Conservation (phyloP, 2,329 filamentous ascomycete genomes). For the Sclerotinia subarctica region DNA sequence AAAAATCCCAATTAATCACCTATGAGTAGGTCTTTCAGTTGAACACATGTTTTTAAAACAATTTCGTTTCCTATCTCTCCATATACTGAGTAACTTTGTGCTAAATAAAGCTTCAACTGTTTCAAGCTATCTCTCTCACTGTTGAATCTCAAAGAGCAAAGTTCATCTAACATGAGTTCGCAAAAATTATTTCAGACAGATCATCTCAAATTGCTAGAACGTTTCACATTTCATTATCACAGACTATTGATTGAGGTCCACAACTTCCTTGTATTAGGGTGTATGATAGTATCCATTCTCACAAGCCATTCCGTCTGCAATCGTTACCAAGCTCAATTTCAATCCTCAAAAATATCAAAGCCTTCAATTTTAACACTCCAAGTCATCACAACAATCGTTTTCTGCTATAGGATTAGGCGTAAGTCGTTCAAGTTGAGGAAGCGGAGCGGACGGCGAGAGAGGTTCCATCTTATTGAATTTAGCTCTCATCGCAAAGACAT, state of each 20-base stretch:
- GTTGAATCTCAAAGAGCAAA: background rate
- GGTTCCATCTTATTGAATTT: constrained; percentile 13
- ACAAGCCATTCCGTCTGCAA: background rate
- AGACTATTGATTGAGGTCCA: background rate
- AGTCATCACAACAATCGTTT: background rate
- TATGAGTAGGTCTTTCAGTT: background rate
- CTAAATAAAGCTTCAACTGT: background rate
- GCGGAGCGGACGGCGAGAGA: background rate
- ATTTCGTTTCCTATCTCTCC: background rate
- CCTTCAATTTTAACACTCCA: background rate
- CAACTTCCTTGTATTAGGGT: background rate
- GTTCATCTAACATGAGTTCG: background rate
- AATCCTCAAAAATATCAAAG: background rate
- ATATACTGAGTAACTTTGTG: background rate
- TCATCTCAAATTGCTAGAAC: background rate
- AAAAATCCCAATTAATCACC: background rate
- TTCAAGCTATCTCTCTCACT: too few relatives aligned
- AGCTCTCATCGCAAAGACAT: constrained; percentile 12
- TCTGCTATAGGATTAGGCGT: background rate
- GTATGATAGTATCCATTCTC: constrained; percentile 1
- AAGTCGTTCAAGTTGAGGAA: background rate
- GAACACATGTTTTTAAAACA: background rate
- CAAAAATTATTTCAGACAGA: background rate
- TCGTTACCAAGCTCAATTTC: background rate
- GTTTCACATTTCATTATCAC: background rate